These are phyloP conservation scores for Calonectria pseudoturangicola DNA, from an alignment of 2,329 filamentous ascomycete genomes.

Conservation along the genomic window DNA sequence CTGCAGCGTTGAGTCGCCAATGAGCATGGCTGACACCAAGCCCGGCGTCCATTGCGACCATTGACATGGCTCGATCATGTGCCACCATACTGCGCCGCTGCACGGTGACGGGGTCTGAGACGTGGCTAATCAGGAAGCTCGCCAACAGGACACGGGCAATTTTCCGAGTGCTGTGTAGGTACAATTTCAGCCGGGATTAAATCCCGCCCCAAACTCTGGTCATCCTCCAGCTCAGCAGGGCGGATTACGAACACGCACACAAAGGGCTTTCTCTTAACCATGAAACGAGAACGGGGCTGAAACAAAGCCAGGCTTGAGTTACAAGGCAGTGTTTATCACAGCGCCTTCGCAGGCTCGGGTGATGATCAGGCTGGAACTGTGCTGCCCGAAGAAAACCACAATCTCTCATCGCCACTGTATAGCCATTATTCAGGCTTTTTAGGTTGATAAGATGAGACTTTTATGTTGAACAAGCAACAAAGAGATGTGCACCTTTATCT, in stretches of 20 bases:
- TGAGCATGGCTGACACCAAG: background rate
- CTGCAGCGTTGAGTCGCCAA: background rate
- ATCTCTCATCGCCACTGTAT: too few species aligned
- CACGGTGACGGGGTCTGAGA: background rate
- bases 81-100: background rate
- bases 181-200: background rate
- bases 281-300: background rate
- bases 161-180: background rate
- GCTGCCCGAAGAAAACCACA: too few species aligned
- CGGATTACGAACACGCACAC: background rate
- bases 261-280: background rate
- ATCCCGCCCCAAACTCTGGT: background rate
- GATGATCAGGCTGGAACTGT: too few species aligned
- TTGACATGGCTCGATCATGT: background rate
- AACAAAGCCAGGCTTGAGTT: background rate
- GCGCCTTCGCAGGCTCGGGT: too few species aligned
- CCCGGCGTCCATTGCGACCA: background rate
- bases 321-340: background rate
- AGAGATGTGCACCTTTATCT: too few species aligned
- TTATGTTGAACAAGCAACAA: too few species aligned
- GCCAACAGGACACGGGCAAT: background rate
- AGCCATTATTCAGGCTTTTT: too few species aligned
- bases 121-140: background rate
- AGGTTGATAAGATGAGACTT: too few species aligned
- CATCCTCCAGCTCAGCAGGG: constrained; percentile 4